Conservation (phyloP, 768 basidiomycete species). For the Saitozyma sp. region DNA sequence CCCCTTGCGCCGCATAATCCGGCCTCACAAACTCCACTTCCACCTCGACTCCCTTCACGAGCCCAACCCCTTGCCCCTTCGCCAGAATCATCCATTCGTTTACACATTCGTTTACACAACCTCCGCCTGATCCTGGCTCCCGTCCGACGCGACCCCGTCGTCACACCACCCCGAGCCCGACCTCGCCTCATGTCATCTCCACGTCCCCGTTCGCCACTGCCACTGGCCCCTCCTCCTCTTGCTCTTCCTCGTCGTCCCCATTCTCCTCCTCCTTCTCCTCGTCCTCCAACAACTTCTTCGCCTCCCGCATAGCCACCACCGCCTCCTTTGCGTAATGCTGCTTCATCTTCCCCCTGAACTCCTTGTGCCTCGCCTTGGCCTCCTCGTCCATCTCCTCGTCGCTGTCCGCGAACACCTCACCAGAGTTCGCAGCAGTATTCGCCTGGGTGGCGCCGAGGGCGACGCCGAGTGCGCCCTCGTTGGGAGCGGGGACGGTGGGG, state of each 20-base stretch:
- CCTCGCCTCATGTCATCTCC: not conserved
- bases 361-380: constrained; percentile 38
- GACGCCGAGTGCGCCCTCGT: constrained; percentile 49
- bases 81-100: too few species aligned
- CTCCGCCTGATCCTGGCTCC: not conserved
- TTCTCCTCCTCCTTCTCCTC: constrained; percentile 32
- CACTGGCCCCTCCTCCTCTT: constrained; percentile 4
- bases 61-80: too few species aligned
- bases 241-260: constrained; percentile 13
- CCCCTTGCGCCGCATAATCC: too few species aligned
- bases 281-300: constrained; percentile 37
- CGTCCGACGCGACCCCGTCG: not conserved
- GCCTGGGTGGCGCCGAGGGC: constrained; percentile 34
- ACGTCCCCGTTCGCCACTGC: not conserved
- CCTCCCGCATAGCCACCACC: constrained; percentile 44
- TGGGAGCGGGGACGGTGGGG: constrained; percentile 62
- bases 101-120: too few species aligned
- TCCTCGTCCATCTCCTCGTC: constrained; percentile 82
- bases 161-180: not conserved
- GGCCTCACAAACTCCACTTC: too few species aligned
- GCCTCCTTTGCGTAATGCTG: constrained; percentile 52
- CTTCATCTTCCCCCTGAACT: constrained; percentile 47
- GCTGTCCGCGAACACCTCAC: constrained; percentile 58
- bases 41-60: too few species aligned
- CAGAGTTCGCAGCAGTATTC: constrained; percentile 48